Evolutionary conservation across 192 early-diverging fungal genomes (phyloP).

Genomic region (Linnemannia elongata): DNA sequence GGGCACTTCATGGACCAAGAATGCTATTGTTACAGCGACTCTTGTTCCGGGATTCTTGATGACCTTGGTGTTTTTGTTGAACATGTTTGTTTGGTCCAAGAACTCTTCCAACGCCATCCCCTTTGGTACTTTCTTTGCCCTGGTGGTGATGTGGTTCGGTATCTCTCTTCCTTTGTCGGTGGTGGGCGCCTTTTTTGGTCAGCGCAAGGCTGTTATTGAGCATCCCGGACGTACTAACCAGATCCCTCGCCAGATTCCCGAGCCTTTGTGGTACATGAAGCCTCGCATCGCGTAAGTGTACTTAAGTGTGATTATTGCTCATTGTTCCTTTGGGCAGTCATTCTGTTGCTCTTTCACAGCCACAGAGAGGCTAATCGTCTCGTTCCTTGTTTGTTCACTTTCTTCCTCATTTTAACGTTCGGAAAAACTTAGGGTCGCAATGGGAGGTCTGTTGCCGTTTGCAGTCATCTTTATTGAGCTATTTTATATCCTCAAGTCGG

Average conservation of each 20-base stretch:
- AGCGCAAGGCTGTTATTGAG: conserved; percentile 79
- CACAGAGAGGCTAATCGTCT: neutral
- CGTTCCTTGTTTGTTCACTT: neutral
- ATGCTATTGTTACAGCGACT: conserved; percentile 72
- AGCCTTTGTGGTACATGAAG: conserved; percentile 79
- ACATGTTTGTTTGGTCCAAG: conserved; percentile 88
- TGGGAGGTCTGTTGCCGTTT: conserved; percentile 71
- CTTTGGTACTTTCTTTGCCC: conserved; percentile 85
- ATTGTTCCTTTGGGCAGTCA: neutral
- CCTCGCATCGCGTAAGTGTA: conserved; percentile 62
- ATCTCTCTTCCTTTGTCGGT: conserved; percentile 85
- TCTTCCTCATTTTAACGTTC: neutral
- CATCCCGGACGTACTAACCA: conserved; percentile 92
- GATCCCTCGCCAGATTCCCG: conserved; percentile 93
- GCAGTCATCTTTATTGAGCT: conserved; percentile 81
- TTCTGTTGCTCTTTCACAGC: no score
- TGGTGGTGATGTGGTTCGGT: conserved; percentile 85
- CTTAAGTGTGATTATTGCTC: neutral
- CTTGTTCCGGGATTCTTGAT: conserved; percentile 74
- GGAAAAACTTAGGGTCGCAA: conserved; percentile 35
- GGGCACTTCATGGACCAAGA: conserved; percentile 77
- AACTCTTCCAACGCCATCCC: conserved; percentile 93
- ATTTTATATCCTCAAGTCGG: conserved; percentile 77
- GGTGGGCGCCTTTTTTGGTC: conserved; percentile 91
- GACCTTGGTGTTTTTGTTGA: conserved; percentile 76